Conservation (phyloP, 1,139 yeast genomes). For the Debaryomycetaceae sp. region DNA sequence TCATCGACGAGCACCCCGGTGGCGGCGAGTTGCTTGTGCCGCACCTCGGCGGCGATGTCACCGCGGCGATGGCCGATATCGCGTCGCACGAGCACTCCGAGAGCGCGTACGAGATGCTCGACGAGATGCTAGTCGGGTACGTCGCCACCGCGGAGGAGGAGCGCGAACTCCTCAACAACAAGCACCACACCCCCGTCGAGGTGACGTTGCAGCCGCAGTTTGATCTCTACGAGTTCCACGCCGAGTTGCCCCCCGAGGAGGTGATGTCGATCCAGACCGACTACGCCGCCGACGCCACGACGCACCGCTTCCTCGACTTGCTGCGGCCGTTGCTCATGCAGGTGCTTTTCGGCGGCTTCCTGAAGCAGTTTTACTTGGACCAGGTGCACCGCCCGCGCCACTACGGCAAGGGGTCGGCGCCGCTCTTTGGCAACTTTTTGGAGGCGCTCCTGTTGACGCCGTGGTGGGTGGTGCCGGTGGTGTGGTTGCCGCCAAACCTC, state of each 20-base stretch:
- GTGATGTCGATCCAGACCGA: slow-evolving; percentile 77
- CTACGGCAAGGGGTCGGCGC: slow-evolving; percentile 79
- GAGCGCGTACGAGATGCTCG: slow-evolving; percentile 82
- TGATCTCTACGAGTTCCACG: slow-evolving; percentile 46
- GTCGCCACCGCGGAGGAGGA: slow-evolving; percentile 45
- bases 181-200: slow-evolving; percentile 39
- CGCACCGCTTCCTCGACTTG: slow-evolving; percentile 83
- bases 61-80: slow-evolving; percentile 70
- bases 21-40: slow-evolving; percentile 74
- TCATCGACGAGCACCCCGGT: slow-evolving; percentile 83
- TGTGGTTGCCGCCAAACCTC: slow-evolving; percentile 82
- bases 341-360: slow-evolving; percentile 66
- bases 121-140: slow-evolving; percentile 57
- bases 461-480: slow-evolving; percentile 71
- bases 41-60: slow-evolving; percentile 80
- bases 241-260: slow-evolving; percentile 66
- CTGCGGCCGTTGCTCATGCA: slow-evolving; percentile 77
- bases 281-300: slow-evolving; percentile 59
- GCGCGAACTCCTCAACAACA: slow-evolving; percentile 37
- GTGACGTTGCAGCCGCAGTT: slow-evolving; percentile 26
- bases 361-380: slow-evolving; percentile 86
- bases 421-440: slow-evolving; percentile 48
- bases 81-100: slow-evolving; percentile 75
- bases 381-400: slow-evolving; percentile 98
- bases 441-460: slow-evolving; percentile 47